phyloP scores from a whole-genome alignment of 2,329 filamentous ascomycete genomes.

The Cytospora chrysosperma region DNA sequence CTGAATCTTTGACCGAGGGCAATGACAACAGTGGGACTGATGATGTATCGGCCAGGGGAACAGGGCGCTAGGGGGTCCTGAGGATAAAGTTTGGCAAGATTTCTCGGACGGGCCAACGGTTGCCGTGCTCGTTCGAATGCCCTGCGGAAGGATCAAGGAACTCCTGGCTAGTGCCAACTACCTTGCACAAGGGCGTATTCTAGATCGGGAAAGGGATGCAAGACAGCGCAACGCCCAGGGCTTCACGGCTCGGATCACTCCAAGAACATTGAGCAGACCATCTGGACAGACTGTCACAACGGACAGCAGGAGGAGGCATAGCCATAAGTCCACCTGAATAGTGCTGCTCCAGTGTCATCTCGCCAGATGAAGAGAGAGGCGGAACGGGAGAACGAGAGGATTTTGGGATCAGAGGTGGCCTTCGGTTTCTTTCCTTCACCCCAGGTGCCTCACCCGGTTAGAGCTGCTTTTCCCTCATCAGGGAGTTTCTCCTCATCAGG shows the following conservation, averaged over 20 bases:
- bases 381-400: not conserved
- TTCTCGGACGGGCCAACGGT: conserved; percentile 21
- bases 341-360: not conserved
- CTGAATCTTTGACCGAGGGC: conserved; percentile 23
- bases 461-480: conserved; percentile 18
- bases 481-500: conserved; percentile 21
- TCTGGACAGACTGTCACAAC: conserved; percentile 11
- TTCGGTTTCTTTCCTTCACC: conserved; percentile 3
- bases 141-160: conserved; percentile 25
- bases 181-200: conserved; percentile 20
- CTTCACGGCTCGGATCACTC: conserved; percentile 9
- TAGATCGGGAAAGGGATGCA: conserved; percentile 20
- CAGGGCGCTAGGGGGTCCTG: conserved; percentile 21
- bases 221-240: conserved; percentile 13
- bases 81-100: conserved; percentile 25
- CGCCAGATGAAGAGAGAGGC: not conserved
- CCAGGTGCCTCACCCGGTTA: conserved; percentile 2
- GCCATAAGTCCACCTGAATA: not conserved
- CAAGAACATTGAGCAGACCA: conserved; percentile 5
- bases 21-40: conserved; percentile 16
- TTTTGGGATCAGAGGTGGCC: conserved; percentile 6
- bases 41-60: conserved; percentile 8
- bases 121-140: conserved; percentile 22
- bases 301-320: not conserved
- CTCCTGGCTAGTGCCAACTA: conserved; percentile 23